Evolutionary conservation across 2,329 filamentous ascomycete species (phyloP), one percentile per base, ranked within the genome.

Genomic region (Talaromyces sp.): DNA sequence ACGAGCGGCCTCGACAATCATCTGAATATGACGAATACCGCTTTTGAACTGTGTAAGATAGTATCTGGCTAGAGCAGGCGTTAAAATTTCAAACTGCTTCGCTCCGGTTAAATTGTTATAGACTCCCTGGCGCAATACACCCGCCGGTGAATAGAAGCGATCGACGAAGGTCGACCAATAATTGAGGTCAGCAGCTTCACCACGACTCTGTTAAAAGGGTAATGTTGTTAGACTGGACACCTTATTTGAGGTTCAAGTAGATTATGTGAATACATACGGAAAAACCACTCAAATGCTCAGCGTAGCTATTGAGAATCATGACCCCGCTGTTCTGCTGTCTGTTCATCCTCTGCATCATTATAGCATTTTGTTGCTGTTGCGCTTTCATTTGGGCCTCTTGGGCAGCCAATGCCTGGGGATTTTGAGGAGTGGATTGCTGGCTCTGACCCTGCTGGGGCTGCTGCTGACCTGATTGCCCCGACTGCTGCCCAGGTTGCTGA

Each of bases 11-110:
- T 96, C 91, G 64, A 96, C 82, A 19, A 91, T 85, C 68, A 97
- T 82, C 70, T 96, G 91, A 63, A 97, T 90, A 49, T 86, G 90
- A 62, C 84, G 88, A 50, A 97, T 86, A 6, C 91, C 92, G 55
- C 90, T 93, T 52, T 88, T 87, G 69, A 94, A 97, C 65, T 96
- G 88, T 0, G 90, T 92, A 64, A 89, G 86, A 70, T 96, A 97
- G 72, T 94, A 97, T 65, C 93, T 86, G 30, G 93, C 85, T 41
- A 99, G 80, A 1, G 89, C 89, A 3, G 91, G 84, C 53, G 85
- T 90, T 2, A 87, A 84, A 44, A 97, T 91, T 69, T 97, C 92
- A 65, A 92, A 97, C 65, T 88, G 85, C 76, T 95, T 97, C 50
- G 87, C 79, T 40, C 86, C 83, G 52, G 75, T 75, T 17, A 82